A percentile compares a stretch with the other conserved stretches of the same genome.
Conservation (phyloP, 176 grass and related monocot species). For the Oryza rufipogon region DNA sequence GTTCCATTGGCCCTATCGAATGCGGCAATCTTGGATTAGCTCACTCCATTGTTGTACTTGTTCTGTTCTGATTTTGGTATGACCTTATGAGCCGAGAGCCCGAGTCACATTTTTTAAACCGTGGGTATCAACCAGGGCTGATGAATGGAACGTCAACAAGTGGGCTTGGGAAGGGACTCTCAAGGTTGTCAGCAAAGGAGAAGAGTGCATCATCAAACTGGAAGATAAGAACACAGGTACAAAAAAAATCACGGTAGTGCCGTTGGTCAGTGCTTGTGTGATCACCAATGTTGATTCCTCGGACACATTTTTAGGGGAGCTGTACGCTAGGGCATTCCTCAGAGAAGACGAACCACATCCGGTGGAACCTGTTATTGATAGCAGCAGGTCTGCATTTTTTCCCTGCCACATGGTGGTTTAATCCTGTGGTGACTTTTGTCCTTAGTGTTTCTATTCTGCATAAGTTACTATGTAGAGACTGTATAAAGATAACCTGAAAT, state of each 20-base stretch:
- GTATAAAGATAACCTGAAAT: slow-evolving; percentile 32
- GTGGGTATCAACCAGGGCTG: slow-evolving; percentile 59
- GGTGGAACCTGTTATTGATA: slow-evolving; percentile 94
- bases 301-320: slow-evolving; percentile 63
- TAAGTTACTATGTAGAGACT: slow-evolving; percentile 18
- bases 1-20: not conserved
- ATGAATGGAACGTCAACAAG: slow-evolving; percentile 99
- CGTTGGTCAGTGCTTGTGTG: not conserved
- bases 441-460: slow-evolving; percentile 1
- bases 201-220: slow-evolving; percentile 92
- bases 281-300: slow-evolving; percentile 28
- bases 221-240: slow-evolving; percentile 90
- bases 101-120: not conserved
- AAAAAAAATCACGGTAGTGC: not conserved
- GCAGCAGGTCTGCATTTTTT: slow-evolving; percentile 70
- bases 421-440: not conserved
- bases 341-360: slow-evolving; percentile 88
- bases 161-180: slow-evolving; percentile 96
- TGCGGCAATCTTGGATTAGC: not conserved
- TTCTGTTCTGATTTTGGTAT: not conserved
- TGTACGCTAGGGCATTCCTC: slow-evolving; percentile 93
- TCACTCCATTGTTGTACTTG: slow-evolving; percentile 10
- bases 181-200: slow-evolving; percentile 92
- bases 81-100: not conserved
- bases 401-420: not conserved